These are phyloP conservation scores for Colletotrichum spaethianum DNA, from an alignment of 2,329 filamentous ascomycete species.

Conservation along the genomic window DNA sequence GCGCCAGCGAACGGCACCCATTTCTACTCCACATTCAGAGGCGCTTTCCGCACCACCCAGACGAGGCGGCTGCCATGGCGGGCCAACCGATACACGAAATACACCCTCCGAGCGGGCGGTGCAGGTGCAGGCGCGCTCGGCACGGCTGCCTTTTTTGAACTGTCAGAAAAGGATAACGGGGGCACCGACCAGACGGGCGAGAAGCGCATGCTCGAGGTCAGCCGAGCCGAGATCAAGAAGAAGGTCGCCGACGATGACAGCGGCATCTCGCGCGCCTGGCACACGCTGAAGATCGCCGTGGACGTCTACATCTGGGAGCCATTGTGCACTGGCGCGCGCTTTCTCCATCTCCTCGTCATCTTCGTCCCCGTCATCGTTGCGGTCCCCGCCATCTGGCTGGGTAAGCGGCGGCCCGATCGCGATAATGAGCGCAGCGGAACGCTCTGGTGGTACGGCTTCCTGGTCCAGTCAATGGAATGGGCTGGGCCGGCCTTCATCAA, in stretches of 20 bases:
- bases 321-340: slow-evolving; percentile 87
- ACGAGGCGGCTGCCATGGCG: slow-evolving; percentile 48
- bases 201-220: slow-evolving; percentile 88
- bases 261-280: slow-evolving; percentile 70
- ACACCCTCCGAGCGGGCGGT: slow-evolving; percentile 57
- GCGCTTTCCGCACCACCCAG: slow-evolving; percentile 20
- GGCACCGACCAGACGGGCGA: slow-evolving; percentile 77
- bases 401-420: slow-evolving; percentile 71
- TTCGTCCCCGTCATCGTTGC: slow-evolving; percentile 91
- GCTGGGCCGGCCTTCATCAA: slow-evolving; percentile 98
- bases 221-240: slow-evolving; percentile 82
- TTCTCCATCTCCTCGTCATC: slow-evolving; percentile 87
- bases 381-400: slow-evolving; percentile 87
- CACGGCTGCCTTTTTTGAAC: slow-evolving; percentile 69
- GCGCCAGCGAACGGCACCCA: slow-evolving; percentile 44
- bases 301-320: slow-evolving; percentile 87
- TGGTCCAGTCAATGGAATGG: slow-evolving; percentile 91
- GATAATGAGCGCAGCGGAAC: slow-evolving; percentile 86
- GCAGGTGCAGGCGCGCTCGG: slow-evolving; percentile 61
- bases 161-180: slow-evolving; percentile 69
- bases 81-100: slow-evolving; percentile 42
- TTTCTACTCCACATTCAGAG: slow-evolving; percentile 38
- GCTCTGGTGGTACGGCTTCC: slow-evolving; percentile 93
- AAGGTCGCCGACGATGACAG: slow-evolving; percentile 73
- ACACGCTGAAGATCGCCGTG: slow-evolving; percentile 75